Evolutionary conservation across 2,329 filamentous ascomycete species (phyloP).

Genomic region (Colletotrichum sp.): DNA sequence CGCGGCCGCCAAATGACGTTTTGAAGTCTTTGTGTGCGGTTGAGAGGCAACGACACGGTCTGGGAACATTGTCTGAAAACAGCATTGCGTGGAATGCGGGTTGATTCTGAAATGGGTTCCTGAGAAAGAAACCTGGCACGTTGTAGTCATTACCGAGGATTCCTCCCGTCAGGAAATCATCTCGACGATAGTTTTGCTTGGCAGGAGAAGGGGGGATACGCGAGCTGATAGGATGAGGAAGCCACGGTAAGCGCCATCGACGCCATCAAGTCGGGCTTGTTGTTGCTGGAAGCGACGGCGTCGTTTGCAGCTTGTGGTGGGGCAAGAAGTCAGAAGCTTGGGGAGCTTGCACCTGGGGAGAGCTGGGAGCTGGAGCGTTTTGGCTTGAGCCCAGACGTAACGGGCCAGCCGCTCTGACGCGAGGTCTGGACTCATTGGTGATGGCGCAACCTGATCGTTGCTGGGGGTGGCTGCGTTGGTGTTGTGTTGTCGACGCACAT

Average conservation of each 20-base stretch:
- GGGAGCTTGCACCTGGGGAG: neutral
- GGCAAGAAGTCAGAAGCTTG: neutral
- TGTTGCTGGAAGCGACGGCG: neutral
- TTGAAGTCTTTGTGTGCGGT: neutral
- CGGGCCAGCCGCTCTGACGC: conserved; percentile 8
- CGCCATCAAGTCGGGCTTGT: neutral
- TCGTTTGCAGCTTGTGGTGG: neutral
- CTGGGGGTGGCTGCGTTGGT: neutral
- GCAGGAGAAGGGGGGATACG: neutral
- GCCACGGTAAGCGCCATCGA: neutral
- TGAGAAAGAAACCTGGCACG: neutral
- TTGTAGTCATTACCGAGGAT: neutral
- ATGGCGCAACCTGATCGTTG: neutral
- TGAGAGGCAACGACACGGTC: neutral
- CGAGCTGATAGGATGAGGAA: neutral
- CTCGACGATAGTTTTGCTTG: neutral
- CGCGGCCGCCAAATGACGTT: neutral
- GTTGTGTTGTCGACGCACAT: neutral
- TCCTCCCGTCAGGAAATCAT: neutral
- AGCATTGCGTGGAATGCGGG: neutral
- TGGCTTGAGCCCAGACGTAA: neutral
- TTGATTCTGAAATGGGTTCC: neutral
- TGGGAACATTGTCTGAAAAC: neutral
- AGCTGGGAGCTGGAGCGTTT: neutral
- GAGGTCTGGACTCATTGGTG: neutral